Base-by-base conservation (phyloP, 495 filamentous ascomycete genomes). In the Penicillium mononematosum region DNA sequence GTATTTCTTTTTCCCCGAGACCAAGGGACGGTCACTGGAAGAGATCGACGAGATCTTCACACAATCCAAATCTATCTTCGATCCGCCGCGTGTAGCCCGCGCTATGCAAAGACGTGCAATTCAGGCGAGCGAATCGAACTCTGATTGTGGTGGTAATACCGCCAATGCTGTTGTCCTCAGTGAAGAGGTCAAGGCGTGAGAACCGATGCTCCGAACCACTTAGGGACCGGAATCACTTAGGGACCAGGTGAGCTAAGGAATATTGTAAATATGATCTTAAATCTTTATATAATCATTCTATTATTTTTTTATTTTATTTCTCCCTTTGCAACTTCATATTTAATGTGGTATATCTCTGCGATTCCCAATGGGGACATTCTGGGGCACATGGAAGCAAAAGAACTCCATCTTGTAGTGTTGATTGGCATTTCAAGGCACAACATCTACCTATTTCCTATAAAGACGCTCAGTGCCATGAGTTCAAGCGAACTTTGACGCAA, bases 41-140 rank as follows among this genome's bases (percentile, higher is more conserved):
- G 88, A 90, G 66, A 89, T 91, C 54, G 88, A 90, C 64, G 80
- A 88, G 58, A 86, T 88, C 60, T 88, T 88, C 55, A 48, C 67
- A 24, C 69, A 65, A 55, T 72, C 70, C 14, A 65, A 64, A 43
- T 59, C 34, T 24, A 62, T 70, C 36, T 64, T 72, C 14, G 71
- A 72, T 47, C 64, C 70, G 8, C 64, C 66, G n/a, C 58, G 63
- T 1, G 47, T 74, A 42, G 71, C 71, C 5, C 59, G 66, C 14
- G 49, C 56, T 10, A 47, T 74, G 60, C 71, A 69, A 6, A 39
- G 39, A 4, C 43, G 42, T 3, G 20, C 32, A 14, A 5, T 39
- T 14, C 48, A 27, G 27, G 19, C 11, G 11, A 32, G 41, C 8
- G 17, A 46, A 16, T 45, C 52, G 16, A 34, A 45, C 22, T 46